Evolutionary conservation across 192 early-diverging fungal species (phyloP).

Genomic region (Diversispora epigaea): DNA sequence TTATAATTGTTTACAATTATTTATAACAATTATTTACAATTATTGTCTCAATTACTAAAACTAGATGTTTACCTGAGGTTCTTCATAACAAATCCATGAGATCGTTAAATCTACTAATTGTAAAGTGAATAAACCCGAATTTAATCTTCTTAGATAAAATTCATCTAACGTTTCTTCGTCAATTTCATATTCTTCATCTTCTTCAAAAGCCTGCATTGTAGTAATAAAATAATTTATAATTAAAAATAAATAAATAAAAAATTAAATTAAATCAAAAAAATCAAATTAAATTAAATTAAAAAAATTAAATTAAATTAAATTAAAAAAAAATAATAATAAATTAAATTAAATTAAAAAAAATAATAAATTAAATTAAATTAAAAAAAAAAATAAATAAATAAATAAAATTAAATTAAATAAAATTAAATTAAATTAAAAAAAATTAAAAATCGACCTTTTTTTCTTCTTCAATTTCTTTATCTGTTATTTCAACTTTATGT

Average conservation of each 20-base stretch:
- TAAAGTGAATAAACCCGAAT: constrained; percentile 79
- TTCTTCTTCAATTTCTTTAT: constrained; percentile 55
- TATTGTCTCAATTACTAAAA: neutral
- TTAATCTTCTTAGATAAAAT: constrained; percentile 66
- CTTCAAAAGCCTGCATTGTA: constrained; percentile 33
- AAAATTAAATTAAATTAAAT: too few species aligned
- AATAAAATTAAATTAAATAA: too few species aligned
- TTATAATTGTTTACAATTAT: neutral
- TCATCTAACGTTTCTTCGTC: constrained; percentile 63
- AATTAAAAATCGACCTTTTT: constrained; percentile 34
- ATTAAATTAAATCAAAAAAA: too few species aligned
- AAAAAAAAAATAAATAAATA: too few species aligned
- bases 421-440: too few species aligned
- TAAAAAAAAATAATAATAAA: too few species aligned
- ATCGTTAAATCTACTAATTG: constrained; percentile 72
- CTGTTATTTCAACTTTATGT: constrained; percentile 57
- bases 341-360: too few species aligned
- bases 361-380: too few species aligned
- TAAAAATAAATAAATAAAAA: too few species aligned
- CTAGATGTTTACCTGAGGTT: constrained; percentile 32
- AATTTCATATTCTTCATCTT: constrained; percentile 53
- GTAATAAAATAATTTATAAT: neutral
- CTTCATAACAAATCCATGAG: constrained; percentile 63
- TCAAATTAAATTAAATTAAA: too few species aligned
- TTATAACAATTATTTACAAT: neutral